Percentiles rank a stretch among this genome's conserved stretches.
Conservation (phyloP, 2,329 filamentous ascomycete species). For the Fusarium mundagurra region DNA sequence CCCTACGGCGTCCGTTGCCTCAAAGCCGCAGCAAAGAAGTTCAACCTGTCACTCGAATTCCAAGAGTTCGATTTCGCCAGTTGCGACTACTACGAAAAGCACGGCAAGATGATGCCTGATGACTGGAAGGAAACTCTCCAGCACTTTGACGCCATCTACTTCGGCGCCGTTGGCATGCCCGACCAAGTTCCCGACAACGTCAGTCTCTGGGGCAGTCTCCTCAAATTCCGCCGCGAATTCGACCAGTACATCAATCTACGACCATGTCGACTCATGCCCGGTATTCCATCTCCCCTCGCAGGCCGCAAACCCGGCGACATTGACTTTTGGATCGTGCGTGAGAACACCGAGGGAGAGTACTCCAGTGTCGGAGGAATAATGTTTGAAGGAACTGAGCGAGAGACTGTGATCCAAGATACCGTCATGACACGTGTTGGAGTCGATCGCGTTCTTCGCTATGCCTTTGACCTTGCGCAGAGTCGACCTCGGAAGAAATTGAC, state of each 20-base stretch:
- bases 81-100: slow-evolving; percentile 64
- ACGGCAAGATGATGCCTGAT: slow-evolving; percentile 54
- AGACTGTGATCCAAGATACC: slow-evolving; percentile 69
- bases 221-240: slow-evolving; percentile 73
- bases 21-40: slow-evolving; percentile 58
- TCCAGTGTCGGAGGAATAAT: slow-evolving; percentile 71
- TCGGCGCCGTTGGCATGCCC: slow-evolving; percentile 71
- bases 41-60: slow-evolving; percentile 66
- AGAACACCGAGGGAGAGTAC: slow-evolving; percentile 76
- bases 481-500: slow-evolving; percentile 69
- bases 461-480: slow-evolving; percentile 69
- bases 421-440: slow-evolving; percentile 71
- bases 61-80: slow-evolving; percentile 73
- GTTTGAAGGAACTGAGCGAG: slow-evolving; percentile 67
- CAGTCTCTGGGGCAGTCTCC: slow-evolving; percentile 72
- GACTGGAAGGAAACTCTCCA: slow-evolving; percentile 63
- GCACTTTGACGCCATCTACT: slow-evolving; percentile 72
- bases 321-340: slow-evolving; percentile 73
- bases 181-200: slow-evolving; percentile 70
- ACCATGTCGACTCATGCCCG: slow-evolving; percentile 69
- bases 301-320: slow-evolving; percentile 66
- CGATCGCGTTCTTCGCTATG: slow-evolving; percentile 70
- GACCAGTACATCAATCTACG: slow-evolving; percentile 77
- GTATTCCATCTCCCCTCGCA: slow-evolving; percentile 66
- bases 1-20: slow-evolving; percentile 70